These are phyloP conservation scores for Exserohilum rostratum DNA, from an alignment of 2,329 filamentous ascomycete genomes.

Conservation along the genomic window DNA sequence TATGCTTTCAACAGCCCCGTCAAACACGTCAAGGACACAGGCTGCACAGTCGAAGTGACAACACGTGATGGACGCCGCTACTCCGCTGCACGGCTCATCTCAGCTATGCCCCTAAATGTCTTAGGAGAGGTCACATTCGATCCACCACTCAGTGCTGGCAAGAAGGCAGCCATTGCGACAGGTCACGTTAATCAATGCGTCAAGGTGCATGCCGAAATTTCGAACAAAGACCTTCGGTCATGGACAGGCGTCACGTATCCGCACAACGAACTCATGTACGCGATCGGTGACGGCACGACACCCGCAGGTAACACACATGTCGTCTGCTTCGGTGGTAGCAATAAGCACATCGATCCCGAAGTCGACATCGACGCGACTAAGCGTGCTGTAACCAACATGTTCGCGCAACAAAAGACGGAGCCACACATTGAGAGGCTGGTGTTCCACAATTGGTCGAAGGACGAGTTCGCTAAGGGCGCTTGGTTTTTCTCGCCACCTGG, in stretches of 20 bases:
- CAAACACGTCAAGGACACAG: slow-evolving; percentile 38
- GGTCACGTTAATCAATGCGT: slow-evolving; percentile 56
- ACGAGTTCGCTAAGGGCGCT: too few relatives aligned
- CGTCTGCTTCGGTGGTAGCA: too few relatives aligned
- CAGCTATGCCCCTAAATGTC: slow-evolving; percentile 55
- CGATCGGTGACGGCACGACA: slow-evolving; percentile 52
- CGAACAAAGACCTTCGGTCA: slow-evolving; percentile 50
- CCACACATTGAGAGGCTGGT: too few relatives aligned
- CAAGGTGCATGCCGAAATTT: slow-evolving; percentile 57
- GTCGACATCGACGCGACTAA: too few relatives aligned
- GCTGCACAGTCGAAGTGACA: slow-evolving; percentile 41
- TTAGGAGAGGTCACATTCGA: slow-evolving; percentile 49
- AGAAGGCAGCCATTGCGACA: slow-evolving; percentile 45
- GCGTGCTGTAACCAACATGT: too few relatives aligned
- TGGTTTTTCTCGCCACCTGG: slow-evolving; percentile 43
- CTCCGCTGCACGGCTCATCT: slow-evolving; percentile 44
- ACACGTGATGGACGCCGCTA: slow-evolving; percentile 41
- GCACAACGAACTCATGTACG: slow-evolving; percentile 52
- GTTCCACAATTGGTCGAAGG: too few relatives aligned
- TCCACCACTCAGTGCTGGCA: slow-evolving; percentile 36
- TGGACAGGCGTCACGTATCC: slow-evolving; percentile 55
- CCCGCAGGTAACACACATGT: slow-evolving; percentile 55
- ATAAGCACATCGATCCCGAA: too few relatives aligned
- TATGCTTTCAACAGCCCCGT: slow-evolving; percentile 54
- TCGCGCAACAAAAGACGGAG: too few relatives aligned